Conservation (phyloP, 1,139 yeast species). For the Sporopachydermia cereana region DNA sequence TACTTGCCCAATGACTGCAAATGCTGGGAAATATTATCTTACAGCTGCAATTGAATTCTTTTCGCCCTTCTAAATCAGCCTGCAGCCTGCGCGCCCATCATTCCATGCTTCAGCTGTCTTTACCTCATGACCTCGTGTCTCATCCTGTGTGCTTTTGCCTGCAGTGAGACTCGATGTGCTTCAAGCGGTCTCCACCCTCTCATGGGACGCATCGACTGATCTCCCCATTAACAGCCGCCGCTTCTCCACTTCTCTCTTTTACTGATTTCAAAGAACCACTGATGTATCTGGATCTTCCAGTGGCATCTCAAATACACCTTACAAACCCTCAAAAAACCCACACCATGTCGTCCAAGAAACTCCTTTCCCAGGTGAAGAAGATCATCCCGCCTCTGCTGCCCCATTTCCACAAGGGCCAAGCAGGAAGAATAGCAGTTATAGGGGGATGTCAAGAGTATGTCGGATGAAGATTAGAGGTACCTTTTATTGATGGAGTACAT, state of each 20-base stretch:
- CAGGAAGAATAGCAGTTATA: constrained; percentile 74
- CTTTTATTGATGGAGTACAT: background rate
- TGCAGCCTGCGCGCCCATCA: no score
- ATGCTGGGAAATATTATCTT: no score
- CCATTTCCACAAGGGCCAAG: constrained; percentile 80
- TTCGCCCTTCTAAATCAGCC: no score
- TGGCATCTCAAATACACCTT: no score
- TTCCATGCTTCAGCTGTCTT: no score
- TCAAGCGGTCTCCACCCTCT: background rate
- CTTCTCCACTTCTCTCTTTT: background rate
- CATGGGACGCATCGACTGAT: background rate
- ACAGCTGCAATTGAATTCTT: no score
- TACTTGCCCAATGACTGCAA: no score
- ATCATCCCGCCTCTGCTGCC: constrained; percentile 71
- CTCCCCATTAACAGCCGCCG: background rate
- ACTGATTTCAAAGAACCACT: no score
- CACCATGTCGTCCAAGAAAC: background rate
- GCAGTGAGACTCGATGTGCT: background rate
- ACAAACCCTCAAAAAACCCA: no score
- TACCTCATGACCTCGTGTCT: no score
- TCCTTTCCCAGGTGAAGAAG: constrained; percentile 26
- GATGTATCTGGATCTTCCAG: no score
- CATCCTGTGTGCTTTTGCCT: no score
- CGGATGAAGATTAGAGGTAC: background rate
- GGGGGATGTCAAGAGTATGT: constrained; percentile 83